Conservation (phyloP, 345 rosid species). For the Aquilaria sinensis region DNA sequence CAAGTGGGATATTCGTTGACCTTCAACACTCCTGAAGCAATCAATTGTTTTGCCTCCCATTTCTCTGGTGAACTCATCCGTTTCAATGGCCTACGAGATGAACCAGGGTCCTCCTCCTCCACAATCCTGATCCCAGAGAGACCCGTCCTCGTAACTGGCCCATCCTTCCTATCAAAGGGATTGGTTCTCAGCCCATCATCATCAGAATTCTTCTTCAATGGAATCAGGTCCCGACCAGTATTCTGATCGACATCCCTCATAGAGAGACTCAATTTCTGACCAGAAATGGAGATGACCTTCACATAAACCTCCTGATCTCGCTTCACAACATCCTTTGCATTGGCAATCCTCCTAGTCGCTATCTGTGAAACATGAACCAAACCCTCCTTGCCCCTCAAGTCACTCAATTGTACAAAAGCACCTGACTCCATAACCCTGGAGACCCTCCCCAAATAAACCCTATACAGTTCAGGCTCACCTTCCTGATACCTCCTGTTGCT, state of each 20-base stretch:
- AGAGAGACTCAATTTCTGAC: constrained; percentile 56
- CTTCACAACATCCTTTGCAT: constrained; percentile 63
- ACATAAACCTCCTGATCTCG: constrained; percentile 68
- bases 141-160: constrained; percentile 39
- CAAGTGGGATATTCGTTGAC: constrained; percentile 61
- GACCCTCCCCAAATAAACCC: constrained; percentile 74
- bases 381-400: constrained; percentile 84
- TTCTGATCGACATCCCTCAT: constrained; percentile 71
- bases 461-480: constrained; percentile 64
- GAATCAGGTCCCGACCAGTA: constrained; percentile 77
- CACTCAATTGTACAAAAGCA: constrained; percentile 76
- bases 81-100: constrained; percentile 64
- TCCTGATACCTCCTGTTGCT: constrained; percentile 12
- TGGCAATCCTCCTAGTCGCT: constrained; percentile 45
- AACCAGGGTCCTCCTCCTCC: constrained; percentile 40
- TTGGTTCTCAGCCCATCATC: constrained; percentile 44
- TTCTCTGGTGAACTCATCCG: constrained; percentile 86
- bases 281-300: constrained; percentile 61
- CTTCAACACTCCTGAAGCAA: constrained; percentile 77
- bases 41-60: constrained; percentile 88
- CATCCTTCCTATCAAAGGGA: constrained; percentile 41
- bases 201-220: constrained; percentile 40
- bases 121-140: constrained; percentile 57
- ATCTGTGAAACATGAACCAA: constrained; percentile 86
- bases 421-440: constrained; percentile 82